Evolutionary conservation across 345 rosid genomes (phyloP).

Genomic region (Psidium guajava): DNA sequence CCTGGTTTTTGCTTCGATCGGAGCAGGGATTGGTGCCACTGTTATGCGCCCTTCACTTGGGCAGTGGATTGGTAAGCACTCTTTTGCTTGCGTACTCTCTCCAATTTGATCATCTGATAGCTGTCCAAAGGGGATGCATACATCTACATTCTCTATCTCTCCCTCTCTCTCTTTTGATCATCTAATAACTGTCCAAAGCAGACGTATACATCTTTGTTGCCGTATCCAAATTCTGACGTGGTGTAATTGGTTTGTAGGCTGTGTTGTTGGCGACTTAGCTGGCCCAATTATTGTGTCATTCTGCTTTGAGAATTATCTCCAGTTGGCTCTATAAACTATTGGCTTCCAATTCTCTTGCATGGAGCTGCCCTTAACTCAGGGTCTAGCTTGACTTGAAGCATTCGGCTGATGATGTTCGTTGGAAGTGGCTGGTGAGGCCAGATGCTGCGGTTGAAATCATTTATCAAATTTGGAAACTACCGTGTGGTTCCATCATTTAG

Average conservation of each 20-base stretch:
- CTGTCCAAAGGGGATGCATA: not conserved
- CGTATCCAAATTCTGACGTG: not conserved
- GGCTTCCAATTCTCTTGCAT: not conserved
- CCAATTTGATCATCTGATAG: not conserved
- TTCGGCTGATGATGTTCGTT: not conserved
- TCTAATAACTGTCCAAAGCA: not conserved
- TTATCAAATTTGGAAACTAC: not conserved
- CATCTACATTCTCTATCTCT: not conserved
- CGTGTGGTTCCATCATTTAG: not conserved
- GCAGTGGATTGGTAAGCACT: conserved; percentile 85
- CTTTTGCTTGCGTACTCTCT: not conserved
- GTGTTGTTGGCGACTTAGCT: conserved; percentile 71
- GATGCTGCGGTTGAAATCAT: not conserved
- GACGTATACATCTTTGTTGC: not conserved
- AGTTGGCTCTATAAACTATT: not conserved
- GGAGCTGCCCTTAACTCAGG: not conserved
- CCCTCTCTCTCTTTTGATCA: not conserved
- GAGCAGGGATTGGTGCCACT: conserved; percentile 80
- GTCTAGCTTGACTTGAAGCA: not conserved
- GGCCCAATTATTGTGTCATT: conserved; percentile 60
- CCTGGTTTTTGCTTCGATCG: conserved; percentile 75
- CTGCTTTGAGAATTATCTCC: conserved; percentile 52
- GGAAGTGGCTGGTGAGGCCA: not conserved
- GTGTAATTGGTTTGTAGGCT: conserved; percentile 34
- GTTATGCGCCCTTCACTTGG: conserved; percentile 71